Evolutionary conservation across 352 stramenopile genomes (phyloP), one percentile per base, ranked within the genome.

Genomic region (Globisporangium alternatum): DNA sequence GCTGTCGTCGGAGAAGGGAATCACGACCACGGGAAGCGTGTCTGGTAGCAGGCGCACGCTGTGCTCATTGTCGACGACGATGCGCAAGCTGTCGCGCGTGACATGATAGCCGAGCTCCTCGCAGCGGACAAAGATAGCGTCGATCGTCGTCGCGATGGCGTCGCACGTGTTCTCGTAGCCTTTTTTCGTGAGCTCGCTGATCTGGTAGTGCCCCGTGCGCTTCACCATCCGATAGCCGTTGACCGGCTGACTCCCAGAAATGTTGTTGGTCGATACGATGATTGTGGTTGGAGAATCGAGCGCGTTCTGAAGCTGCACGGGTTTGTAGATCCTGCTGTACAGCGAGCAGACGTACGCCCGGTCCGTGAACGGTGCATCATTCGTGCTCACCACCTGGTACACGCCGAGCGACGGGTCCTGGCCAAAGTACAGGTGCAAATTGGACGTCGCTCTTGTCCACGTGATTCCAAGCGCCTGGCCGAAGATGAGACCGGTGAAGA

Each of bases 281-380:
- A 47, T 31, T 0, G 55, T 12, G 1, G 30, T 19, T 1, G 28
- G 12, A 0, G 44, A 30, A 2, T 30, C 37, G 6, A 69, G 64
- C 12, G 49, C 56, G n/a, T 55, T 9, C 2, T 51, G 65, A 3
- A 77, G 66, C 15, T 82, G 67, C 19, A 78, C 67, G 0, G 80
- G 74, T 12, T 69, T 56, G 62, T 75, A 86, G 0, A 52, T 47
- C 0, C 54, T 49, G 0, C 70, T 66, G 19, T 70, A 51, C 0
- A 59, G 44, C 0, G 76, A 53, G 41, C 77, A 88, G 2, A 77
- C 70, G 21, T 85, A 60, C 5, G 65, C 66, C 3, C 77, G 75
- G 48, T 83, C 79, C 2, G 67, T 53, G 53, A 78, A 87, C 2
- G 74, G 77, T 22, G 74, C 64, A 37, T 89, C 77, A 53, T 83